phyloP scores from a whole-genome alignment of 2,329 filamentous ascomycete genomes.

The Didymella sp. region DNA sequence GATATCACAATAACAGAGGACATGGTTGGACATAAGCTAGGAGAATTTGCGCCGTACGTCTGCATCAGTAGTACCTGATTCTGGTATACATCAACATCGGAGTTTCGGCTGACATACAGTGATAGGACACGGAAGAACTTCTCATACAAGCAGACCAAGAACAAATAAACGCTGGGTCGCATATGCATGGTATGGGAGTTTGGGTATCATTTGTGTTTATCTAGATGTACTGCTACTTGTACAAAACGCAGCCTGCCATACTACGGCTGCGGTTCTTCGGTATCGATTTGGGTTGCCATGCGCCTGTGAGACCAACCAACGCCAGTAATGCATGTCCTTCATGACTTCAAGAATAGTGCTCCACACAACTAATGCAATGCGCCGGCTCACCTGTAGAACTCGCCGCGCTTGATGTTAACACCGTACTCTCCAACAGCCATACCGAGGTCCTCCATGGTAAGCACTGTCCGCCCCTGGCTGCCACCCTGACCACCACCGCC shows the following conservation, averaged over 20 bases:
- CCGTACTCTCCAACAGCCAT: constrained; percentile 99
- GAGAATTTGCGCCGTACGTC: constrained; percentile 85
- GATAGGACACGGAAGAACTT: constrained; percentile 71
- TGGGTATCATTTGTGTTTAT: constrained; percentile 47
- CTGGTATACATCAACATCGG: too few relatives aligned
- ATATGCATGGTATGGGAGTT: constrained; percentile 43
- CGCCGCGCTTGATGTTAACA: constrained; percentile 94
- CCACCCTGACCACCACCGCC: constrained; percentile 87
- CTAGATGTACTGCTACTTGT: constrained; percentile 45
- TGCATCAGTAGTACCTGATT: neutral
- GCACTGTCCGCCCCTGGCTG: constrained; percentile 86
- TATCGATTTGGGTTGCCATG: constrained; percentile 16
- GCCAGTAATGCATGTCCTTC: constrained; percentile 34
- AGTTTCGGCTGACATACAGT: constrained; percentile 16
- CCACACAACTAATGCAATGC: neutral
- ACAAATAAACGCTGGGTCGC: constrained; percentile 58
- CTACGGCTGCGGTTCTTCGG: neutral
- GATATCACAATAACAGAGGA: constrained; percentile 88
- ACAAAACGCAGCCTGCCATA: constrained; percentile 34
- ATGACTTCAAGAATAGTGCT: neutral
- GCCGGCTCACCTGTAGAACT: constrained; percentile 82
- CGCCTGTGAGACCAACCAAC: constrained; percentile 35
- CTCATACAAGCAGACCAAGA: constrained; percentile 74
- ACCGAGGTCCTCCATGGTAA: constrained; percentile 98
- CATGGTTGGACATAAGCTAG: constrained; percentile 95